phyloP scores from a whole-genome alignment of 192 early-diverging fungal genomes.

The Umbelopsis sp. region DNA sequence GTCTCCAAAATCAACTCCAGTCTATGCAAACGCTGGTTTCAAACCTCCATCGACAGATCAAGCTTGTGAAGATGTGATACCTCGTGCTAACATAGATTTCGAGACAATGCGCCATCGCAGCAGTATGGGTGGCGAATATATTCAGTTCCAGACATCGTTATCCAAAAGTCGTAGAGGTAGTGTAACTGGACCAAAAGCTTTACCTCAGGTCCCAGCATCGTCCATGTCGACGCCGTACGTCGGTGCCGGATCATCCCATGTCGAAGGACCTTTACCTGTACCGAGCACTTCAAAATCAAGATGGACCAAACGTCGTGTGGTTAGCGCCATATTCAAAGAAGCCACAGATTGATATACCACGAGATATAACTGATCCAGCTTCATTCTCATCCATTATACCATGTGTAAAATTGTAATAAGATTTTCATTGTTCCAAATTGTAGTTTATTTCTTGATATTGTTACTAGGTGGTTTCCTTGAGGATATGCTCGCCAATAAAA shows the following conservation, averaged over 20 bases:
- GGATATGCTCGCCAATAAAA: conserved; percentile 1
- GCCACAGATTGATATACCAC: background rate
- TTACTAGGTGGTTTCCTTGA: conserved; percentile 3
- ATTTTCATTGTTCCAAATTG: background rate
- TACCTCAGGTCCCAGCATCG: background rate
- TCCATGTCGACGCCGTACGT: background rate
- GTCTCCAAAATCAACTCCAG: background rate
- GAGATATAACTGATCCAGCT: background rate
- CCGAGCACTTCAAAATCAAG: background rate
- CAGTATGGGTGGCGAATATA: conserved; percentile 10
- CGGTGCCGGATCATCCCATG: no score
- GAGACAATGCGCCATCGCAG: conserved; percentile 10
- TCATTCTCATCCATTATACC: background rate
- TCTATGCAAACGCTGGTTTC: background rate
- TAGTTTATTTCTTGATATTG: background rate
- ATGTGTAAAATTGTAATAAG: background rate
- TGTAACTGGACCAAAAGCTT: background rate
- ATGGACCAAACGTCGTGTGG: background rate
- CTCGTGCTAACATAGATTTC: conserved; percentile 12
- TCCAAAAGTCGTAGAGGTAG: background rate
- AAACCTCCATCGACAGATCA: background rate
- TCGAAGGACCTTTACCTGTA: background rate
- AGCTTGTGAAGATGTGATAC: background rate
- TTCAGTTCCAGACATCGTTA: conserved; percentile 7
- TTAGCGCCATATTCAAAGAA: background rate